Evolutionary conservation across 106 monocot species (phyloP).

Genomic region (Dendrobium nobile): DNA sequence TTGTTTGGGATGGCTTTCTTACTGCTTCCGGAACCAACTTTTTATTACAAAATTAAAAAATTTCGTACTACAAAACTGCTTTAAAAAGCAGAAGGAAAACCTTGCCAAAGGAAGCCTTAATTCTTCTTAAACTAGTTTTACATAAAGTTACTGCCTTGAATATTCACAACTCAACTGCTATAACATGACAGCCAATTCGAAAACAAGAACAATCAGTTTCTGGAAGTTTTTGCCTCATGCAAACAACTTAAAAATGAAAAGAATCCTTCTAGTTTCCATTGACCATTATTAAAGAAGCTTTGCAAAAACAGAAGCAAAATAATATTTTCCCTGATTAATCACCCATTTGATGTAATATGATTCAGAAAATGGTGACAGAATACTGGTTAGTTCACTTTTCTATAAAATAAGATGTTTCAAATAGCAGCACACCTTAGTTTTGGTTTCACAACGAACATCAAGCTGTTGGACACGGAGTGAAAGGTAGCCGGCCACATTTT

Average conservation of each 20-base stretch:
- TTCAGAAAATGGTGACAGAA: not conserved
- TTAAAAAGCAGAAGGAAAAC: too few relatives aligned
- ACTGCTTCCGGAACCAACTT: too few relatives aligned
- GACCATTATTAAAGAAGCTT: not conserved
- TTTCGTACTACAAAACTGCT: too few relatives aligned
- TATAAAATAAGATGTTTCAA: not conserved
- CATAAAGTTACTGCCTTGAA: too few relatives aligned
- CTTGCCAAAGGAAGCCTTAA: too few relatives aligned
- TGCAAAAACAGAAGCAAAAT: too few relatives aligned
- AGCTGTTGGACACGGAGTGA: slow-evolving; percentile 77
- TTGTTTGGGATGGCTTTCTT: too few relatives aligned
- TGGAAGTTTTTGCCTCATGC: not conserved
- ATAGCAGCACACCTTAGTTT: slow-evolving; percentile 46
- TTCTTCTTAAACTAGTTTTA: too few relatives aligned
- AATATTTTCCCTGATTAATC: too few relatives aligned
- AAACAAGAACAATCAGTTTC: not conserved
- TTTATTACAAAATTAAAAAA: too few relatives aligned
- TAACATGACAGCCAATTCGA: not conserved
- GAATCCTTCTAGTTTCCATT: not conserved
- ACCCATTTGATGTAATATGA: not conserved
- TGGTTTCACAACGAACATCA: slow-evolving; percentile 88
- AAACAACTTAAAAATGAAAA: not conserved
- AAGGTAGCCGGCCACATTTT: slow-evolving; percentile 58
- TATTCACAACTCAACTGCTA: too few relatives aligned
- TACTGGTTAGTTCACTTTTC: not conserved